A percentile compares a stretch with the other conserved stretches of the same genome.
These are phyloP conservation scores for Pharnaceum exiguum DNA, from an alignment of 148 eudicot genomes.

Conservation along the genomic window DNA sequence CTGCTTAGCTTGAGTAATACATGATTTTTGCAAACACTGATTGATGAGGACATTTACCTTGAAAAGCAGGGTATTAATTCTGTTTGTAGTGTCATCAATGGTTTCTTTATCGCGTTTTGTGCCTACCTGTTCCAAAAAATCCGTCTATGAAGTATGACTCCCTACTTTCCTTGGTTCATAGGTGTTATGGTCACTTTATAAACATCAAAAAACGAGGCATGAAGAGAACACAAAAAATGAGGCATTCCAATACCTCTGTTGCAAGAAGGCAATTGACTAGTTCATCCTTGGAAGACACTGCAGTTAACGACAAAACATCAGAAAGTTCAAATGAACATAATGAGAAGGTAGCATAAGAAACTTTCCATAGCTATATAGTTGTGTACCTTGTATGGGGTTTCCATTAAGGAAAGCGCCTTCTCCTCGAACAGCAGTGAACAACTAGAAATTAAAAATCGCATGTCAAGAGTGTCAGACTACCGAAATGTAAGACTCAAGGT, in stretches of 20 bases:
- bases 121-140: slow-evolving; percentile 53
- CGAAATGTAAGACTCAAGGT: neutral
- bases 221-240: neutral
- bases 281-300: slow-evolving; percentile 78
- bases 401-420: slow-evolving; percentile 93
- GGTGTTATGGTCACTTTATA: too few species aligned
- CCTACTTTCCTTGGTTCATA: too few species aligned
- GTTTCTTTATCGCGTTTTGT: slow-evolving; percentile 64
- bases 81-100: slow-evolving; percentile 65
- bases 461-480: slow-evolving; percentile 4
- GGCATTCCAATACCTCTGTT: slow-evolving; percentile 52
- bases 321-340: too few species aligned
- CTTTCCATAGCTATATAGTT: neutral
- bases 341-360: neutral
- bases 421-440: slow-evolving; percentile 73
- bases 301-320: slow-evolving; percentile 27
- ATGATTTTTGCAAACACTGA: neutral
- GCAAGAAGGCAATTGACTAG: slow-evolving; percentile 79
- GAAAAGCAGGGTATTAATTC: slow-evolving; percentile 70
- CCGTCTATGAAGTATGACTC: neutral
- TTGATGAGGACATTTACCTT: slow-evolving; percentile 45
- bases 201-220: neutral
- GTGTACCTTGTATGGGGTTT: slow-evolving; percentile 74
- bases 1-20: neutral
- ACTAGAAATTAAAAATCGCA: slow-evolving; percentile 33